A percentile compares a stretch with the other conserved stretches of the same genome.
These are phyloP conservation scores for Epichloe bromicola DNA, from an alignment of 2,329 filamentous ascomycete genomes.

Conservation along the genomic window DNA sequence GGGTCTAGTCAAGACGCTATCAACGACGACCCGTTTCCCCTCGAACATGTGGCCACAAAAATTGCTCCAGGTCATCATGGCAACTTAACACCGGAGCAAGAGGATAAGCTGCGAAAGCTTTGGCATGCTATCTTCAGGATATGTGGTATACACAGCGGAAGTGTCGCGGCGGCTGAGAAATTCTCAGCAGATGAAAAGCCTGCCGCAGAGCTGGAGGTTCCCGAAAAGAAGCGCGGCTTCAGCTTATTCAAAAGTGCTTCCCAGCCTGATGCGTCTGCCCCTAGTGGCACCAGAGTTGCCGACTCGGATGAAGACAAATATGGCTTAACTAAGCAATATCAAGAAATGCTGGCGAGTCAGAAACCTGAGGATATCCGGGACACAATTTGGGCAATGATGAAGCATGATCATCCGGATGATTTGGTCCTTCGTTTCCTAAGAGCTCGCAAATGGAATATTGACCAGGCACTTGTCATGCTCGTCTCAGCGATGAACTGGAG, in stretches of 20 bases:
- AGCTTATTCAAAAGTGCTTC: conserved; percentile 50
- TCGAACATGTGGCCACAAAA: conserved; percentile 27
- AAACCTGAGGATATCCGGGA: conserved; percentile 65
- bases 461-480: conserved; percentile 87
- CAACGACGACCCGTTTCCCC: not conserved
- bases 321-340: conserved; percentile 75
- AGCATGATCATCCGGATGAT: conserved; percentile 87
- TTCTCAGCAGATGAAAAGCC: not conserved
- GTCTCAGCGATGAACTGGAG: conserved; percentile 93
- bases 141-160: conserved; percentile 43
- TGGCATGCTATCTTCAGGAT: conserved; percentile 69
- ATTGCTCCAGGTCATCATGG: conserved; percentile 60
- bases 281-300: conserved; percentile 21
- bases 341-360: conserved; percentile 64
- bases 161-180: conserved; percentile 12
- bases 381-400: conserved; percentile 87
- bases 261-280: conserved; percentile 18
- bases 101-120: conserved; percentile 75
- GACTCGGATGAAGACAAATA: conserved; percentile 72
- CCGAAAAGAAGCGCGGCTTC: conserved; percentile 58
- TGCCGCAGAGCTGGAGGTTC: conserved; percentile 36
- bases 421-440: conserved; percentile 70
- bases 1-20: not conserved
- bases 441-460: conserved; percentile 91
- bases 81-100: conserved; percentile 80